These are phyloP conservation scores for Podosphaera fusca DNA, from an alignment of 2,329 filamentous ascomycete genomes.

Conservation along the genomic window DNA sequence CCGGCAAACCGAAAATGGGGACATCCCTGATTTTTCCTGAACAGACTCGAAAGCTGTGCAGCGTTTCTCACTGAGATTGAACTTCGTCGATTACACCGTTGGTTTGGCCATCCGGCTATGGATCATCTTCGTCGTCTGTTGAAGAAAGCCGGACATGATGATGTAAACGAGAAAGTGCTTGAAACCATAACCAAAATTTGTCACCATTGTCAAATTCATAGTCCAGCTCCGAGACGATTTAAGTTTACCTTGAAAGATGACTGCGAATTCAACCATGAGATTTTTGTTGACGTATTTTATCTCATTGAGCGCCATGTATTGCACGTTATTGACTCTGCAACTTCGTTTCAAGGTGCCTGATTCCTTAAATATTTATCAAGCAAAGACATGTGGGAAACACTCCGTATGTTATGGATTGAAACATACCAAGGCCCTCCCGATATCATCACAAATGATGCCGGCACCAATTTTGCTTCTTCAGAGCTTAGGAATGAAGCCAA, in stretches of 20 bases:
- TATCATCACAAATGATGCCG: background rate
- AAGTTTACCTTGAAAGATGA: constrained; percentile 1
- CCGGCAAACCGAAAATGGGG: background rate
- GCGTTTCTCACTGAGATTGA: background rate
- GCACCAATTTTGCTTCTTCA: constrained; percentile 2
- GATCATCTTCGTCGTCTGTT: background rate
- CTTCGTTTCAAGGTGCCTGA: constrained; percentile 1
- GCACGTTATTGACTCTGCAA: constrained; percentile 1
- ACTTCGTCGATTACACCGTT: background rate
- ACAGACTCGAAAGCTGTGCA: background rate
- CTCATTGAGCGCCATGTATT: background rate
- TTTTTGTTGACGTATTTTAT: constrained; percentile 3
- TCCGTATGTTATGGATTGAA: constrained; percentile 2
- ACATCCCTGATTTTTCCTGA: background rate
- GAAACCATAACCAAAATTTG: background rate
- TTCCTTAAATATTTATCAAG: background rate
- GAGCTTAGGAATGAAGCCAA: constrained; percentile 1
- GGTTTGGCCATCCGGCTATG: background rate
- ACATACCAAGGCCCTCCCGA: constrained; percentile 3
- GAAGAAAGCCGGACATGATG: background rate
- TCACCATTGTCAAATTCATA: constrained; percentile 1
- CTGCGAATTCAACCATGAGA: constrained; percentile 2
- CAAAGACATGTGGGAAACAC: background rate
- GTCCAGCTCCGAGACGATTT: background rate
- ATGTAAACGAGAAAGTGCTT: background rate